These are phyloP conservation scores for Xylariaceae sp. DNA, from an alignment of 2,329 filamentous ascomycete species.

Conservation along the genomic window DNA sequence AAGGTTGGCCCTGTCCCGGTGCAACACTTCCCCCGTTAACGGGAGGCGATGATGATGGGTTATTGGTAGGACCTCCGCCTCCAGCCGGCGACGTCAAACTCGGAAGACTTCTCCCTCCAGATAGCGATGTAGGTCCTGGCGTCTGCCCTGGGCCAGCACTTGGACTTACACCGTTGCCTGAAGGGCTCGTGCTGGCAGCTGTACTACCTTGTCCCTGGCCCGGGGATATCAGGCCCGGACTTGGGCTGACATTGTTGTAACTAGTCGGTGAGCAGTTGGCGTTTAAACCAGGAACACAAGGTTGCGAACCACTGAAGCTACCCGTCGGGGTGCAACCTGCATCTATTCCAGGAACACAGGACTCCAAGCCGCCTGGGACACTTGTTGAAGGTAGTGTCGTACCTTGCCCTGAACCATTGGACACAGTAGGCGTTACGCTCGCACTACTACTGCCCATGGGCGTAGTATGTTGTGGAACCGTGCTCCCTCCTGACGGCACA, in stretches of 20 bases:
- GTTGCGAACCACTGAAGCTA: too few relatives aligned
- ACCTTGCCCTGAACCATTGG: slow-evolving; percentile 6
- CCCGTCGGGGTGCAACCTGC: slow-evolving; percentile 19
- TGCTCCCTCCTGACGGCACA: not conserved
- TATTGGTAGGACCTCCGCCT: slow-evolving; percentile 10
- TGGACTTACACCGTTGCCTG: slow-evolving; percentile 6
- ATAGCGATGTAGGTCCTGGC: not conserved
- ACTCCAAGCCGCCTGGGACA: slow-evolving; percentile 5
- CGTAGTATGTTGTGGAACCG: not conserved
- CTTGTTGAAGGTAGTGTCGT: slow-evolving; percentile 8
- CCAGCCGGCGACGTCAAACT: slow-evolving; percentile 11
- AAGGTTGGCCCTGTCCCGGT: slow-evolving; percentile 25
- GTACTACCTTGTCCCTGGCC: slow-evolving; percentile 24
- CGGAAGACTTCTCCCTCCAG: slow-evolving; percentile 5
- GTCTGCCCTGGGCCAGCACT: slow-evolving; percentile 11
- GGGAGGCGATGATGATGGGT: slow-evolving; percentile 24
- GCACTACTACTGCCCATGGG: not conserved
- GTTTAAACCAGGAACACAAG: not conserved
- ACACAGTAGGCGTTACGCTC: slow-evolving; percentile 3
- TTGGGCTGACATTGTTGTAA: slow-evolving; percentile 13
- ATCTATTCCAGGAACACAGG: slow-evolving; percentile 25
- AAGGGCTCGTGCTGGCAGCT: slow-evolving; percentile 9
- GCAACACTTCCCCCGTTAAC: slow-evolving; percentile 16
- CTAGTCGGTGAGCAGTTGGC: slow-evolving; percentile 11
- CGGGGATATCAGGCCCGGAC: slow-evolving; percentile 11